phyloP scores from a whole-genome alignment of 1,284 basidiomycete genomes.

The Cryptococcus wingfieldii region DNA sequence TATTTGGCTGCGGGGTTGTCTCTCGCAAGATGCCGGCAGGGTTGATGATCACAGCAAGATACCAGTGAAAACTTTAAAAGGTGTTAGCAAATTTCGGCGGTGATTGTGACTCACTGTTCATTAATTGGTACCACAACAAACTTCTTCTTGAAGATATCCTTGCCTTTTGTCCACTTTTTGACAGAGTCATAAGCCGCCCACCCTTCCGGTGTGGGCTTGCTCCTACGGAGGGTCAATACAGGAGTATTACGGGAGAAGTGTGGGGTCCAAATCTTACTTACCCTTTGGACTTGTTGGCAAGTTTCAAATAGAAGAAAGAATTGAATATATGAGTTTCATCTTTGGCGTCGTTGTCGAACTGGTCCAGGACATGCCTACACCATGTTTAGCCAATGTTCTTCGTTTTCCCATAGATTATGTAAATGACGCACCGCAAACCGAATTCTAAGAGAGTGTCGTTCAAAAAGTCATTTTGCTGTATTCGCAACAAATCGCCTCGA shows the following conservation, averaged over 20 bases:
- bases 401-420: not conserved
- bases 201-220: constrained; percentile 1
- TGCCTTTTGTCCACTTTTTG: constrained; percentile 84
- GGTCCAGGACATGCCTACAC: constrained; percentile 62
- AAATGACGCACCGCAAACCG: constrained; percentile 71
- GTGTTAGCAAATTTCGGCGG: too few relatives aligned
- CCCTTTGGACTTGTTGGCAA: constrained; percentile 63
- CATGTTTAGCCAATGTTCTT: not conserved
- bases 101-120: constrained; percentile 64
- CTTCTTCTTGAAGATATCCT: constrained; percentile 81
- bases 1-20: not conserved
- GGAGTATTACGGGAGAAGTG: not conserved
- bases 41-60: constrained; percentile 86
- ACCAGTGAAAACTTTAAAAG: constrained; percentile 80
- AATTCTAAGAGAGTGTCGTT: constrained; percentile 97
- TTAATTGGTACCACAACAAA: constrained; percentile 95
- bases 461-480: constrained; percentile 74
- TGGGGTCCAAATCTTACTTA: constrained; percentile 41
- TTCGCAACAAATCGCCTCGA: constrained; percentile 66
- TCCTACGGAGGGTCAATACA: constrained; percentile 10
- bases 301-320: constrained; percentile 94
- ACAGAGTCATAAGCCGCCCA: constrained; percentile 74
- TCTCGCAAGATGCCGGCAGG: constrained; percentile 58
- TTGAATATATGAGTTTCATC: constrained; percentile 80
- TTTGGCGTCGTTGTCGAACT: constrained; percentile 54